phyloP scores from a whole-genome alignment of 805 yeast species.

The Kuraishia cidri region DNA sequence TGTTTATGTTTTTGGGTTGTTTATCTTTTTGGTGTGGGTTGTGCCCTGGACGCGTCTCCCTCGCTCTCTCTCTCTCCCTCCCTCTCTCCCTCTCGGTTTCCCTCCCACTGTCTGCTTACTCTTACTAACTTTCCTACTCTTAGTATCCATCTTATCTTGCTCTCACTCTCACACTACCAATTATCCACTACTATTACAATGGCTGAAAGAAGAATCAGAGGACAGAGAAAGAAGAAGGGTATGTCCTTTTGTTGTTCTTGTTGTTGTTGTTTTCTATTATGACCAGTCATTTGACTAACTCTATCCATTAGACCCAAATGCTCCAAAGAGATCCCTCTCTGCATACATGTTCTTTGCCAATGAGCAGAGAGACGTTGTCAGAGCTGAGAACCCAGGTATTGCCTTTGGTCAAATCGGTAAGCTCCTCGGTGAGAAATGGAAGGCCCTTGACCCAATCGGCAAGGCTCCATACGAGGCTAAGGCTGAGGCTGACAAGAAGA shows the following conservation, averaged over 20 bases:
- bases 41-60: no score
- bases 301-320: constrained; percentile 76
- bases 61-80: no score
- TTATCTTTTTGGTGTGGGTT: no score
- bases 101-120: no score
- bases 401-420: constrained; percentile 94
- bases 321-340: constrained; percentile 97
- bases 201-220: constrained; percentile 18
- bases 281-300: not conserved
- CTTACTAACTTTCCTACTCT: no score
- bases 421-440: constrained; percentile 94
- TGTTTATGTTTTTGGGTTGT: no score
- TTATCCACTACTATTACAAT: constrained; percentile 12
- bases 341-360: constrained; percentile 99
- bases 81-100: no score
- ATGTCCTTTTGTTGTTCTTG: constrained; percentile 3
- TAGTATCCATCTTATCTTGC: no score
- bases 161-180: no score
- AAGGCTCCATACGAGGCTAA: constrained; percentile 86
- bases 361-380: constrained; percentile 92
- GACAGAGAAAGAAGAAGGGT: constrained; percentile 26
- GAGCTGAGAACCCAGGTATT: constrained; percentile 95
- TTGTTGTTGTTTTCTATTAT: not conserved
- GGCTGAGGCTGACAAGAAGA: constrained; percentile 94
- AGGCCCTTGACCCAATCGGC: constrained; percentile 74